Conservation (phyloP, 139 green algal genomes). For the Gonium pectorale region DNA sequence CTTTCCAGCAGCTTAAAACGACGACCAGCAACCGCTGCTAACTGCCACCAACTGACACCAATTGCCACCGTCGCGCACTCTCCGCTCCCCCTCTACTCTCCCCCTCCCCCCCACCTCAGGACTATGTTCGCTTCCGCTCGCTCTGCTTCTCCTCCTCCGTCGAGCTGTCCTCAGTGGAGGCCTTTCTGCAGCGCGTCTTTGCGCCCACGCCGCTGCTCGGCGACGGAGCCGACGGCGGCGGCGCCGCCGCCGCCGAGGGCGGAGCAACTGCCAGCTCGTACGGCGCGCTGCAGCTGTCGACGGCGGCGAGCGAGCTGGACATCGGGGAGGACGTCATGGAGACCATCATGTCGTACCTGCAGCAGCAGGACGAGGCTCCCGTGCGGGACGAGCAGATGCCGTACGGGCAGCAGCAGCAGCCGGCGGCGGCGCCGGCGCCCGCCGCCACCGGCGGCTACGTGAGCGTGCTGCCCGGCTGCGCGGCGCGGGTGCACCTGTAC, state of each 20-base stretch:
- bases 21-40: too few species aligned
- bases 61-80: too few species aligned
- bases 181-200: slow-evolving; percentile 73
- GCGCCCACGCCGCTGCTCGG: slow-evolving; percentile 13
- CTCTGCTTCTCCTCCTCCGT: slow-evolving; percentile 58
- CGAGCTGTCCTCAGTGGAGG: slow-evolving; percentile 53
- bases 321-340: slow-evolving; percentile 81
- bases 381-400: neutral
- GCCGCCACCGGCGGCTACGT: slow-evolving; percentile 44
- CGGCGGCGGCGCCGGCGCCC: neutral
- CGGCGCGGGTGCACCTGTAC: slow-evolving; percentile 49
- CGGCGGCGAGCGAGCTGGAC: slow-evolving; percentile 63
- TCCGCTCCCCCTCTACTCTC: neutral
- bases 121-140: slow-evolving; percentile 30
- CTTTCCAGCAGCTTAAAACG: too few species aligned
- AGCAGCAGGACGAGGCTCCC: slow-evolving; percentile 53
- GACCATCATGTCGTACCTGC: slow-evolving; percentile 82
- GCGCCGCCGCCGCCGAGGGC: neutral
- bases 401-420: neutral
- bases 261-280: slow-evolving; percentile 37
- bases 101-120: neutral
- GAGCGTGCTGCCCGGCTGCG: slow-evolving; percentile 55
- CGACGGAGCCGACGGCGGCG: neutral
- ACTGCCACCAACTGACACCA: too few species aligned
- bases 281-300: slow-evolving; percentile 54